These are phyloP conservation scores for Posidonia australis DNA, from an alignment of 106 monocot species.

Conservation along the genomic window DNA sequence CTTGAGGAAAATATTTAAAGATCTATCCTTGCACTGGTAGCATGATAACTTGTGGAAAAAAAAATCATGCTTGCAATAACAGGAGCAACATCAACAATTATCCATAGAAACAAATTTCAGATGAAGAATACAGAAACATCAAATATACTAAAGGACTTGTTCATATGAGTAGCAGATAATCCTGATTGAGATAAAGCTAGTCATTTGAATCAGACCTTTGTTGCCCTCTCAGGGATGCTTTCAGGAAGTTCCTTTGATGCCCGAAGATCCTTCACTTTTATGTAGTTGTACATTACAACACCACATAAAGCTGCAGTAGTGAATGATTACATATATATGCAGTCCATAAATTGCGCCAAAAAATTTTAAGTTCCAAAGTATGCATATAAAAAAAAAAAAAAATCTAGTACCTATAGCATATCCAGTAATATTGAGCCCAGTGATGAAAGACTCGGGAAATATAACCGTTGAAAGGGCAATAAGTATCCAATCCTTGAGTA, in stretches of 20 bases:
- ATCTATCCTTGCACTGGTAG: too few relatives aligned
- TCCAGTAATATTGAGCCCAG: constrained; percentile 82
- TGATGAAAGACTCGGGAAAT: constrained; percentile 92
- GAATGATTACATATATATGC: neutral
- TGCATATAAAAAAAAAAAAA: neutral
- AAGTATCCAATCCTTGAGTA: constrained; percentile 96
- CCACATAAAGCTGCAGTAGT: constrained; percentile 70
- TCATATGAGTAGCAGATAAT: neutral
- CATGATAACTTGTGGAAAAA: too few relatives aligned
- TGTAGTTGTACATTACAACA: constrained; percentile 94
- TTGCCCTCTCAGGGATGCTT: constrained; percentile 42
- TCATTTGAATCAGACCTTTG: constrained; percentile 37
- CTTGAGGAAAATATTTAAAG: too few relatives aligned
- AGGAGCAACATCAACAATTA: too few relatives aligned
- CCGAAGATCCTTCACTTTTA: constrained; percentile 76
- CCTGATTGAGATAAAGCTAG: neutral
- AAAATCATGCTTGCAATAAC: too few relatives aligned
- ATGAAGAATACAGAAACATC: neutral
- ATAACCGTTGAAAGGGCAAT: constrained; percentile 92
- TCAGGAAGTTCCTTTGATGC: constrained; percentile 48
- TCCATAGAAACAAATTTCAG: too few relatives aligned
- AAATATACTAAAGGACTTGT: neutral
- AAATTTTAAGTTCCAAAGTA: neutral
- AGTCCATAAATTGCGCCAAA: neutral
- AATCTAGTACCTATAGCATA: constrained; percentile 74